These are phyloP conservation scores for Aquilaria yunnanensis DNA, from an alignment of 345 rosid genomes.

Conservation along the genomic window DNA sequence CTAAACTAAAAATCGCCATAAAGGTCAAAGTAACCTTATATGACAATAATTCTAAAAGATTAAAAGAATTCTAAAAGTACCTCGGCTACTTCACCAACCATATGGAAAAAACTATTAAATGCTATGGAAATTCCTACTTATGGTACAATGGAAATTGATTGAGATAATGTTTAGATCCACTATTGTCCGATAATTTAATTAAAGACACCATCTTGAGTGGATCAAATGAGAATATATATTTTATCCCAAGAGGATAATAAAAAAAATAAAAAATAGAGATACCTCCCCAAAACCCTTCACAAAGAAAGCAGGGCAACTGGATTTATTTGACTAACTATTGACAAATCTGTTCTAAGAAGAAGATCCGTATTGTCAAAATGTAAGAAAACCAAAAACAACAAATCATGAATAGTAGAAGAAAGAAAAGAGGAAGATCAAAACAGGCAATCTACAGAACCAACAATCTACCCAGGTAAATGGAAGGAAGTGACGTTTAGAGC, in stretches of 20 bases:
- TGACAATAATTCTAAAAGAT: constrained; percentile 16
- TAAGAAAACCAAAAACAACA: not conserved
- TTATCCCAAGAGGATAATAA: not conserved
- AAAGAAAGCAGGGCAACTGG: not conserved
- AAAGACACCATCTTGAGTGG: not conserved
- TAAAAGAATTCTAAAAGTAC: constrained; percentile 18
- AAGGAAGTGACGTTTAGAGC: no score
- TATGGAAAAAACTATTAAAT: not conserved
- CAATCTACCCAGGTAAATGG: no score
- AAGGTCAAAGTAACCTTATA: constrained; percentile 15
- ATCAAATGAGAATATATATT: not conserved
- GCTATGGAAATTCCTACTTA: constrained; percentile 1
- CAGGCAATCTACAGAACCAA: not conserved
- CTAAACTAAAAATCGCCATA: constrained; percentile 12
- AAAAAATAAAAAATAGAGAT: not conserved
- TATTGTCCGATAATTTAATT: not conserved
- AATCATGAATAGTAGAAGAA: not conserved
- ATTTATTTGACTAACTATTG: not conserved
- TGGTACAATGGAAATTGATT: constrained; percentile 4
- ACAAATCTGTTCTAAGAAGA: not conserved
- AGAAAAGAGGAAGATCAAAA: not conserved
- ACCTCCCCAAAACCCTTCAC: not conserved
- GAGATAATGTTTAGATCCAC: not conserved
- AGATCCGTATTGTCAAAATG: constrained; percentile 2
- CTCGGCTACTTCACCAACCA: constrained; percentile 20